A percentile compares a stretch with the other conserved stretches of the same genome.
These are phyloP conservation scores for Ochromonas danica DNA, from an alignment of 108 stramenopile genomes.

Conservation along the genomic window DNA sequence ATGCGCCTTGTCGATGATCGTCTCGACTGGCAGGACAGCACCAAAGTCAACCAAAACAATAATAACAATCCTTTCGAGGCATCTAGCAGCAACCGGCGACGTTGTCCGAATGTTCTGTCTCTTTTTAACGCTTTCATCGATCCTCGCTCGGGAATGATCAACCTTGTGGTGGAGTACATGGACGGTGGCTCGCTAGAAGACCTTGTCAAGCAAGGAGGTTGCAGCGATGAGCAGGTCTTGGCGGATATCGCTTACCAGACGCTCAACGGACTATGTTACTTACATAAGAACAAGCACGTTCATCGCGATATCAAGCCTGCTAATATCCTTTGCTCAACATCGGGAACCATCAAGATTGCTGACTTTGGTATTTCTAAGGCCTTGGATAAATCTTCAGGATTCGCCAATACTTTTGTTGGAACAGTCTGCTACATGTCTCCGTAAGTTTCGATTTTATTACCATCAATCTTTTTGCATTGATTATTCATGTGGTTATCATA, in stretches of 20 bases:
- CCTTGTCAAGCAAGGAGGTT: conserved; percentile 43
- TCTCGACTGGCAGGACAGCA: not conserved
- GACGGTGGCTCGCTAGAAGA: conserved; percentile 57
- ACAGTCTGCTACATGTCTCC: conserved; percentile 66
- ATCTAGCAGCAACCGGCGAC: not conserved
- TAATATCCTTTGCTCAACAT: conserved; percentile 52
- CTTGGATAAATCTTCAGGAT: not conserved
- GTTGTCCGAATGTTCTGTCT: conserved; percentile 50
- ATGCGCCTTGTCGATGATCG: conserved; percentile 7
- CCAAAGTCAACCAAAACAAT: not conserved
- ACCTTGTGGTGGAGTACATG: conserved; percentile 60
- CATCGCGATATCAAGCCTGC: conserved; percentile 62
- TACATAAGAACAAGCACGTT: conserved; percentile 48
- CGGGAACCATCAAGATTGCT: conserved; percentile 52
- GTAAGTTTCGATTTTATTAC: conserved; percentile 10
- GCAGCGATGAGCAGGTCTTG: conserved; percentile 43
- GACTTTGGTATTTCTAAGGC: conserved; percentile 58
- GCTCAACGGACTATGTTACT: conserved; percentile 39
- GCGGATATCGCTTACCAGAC: conserved; percentile 50
- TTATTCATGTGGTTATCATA: not conserved
- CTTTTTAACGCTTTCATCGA: conserved; percentile 66
- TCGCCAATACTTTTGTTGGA: conserved; percentile 61
- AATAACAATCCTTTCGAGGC: not conserved
- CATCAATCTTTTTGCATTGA: not conserved
- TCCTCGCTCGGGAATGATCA: conserved; percentile 49